Percentiles rank a stretch among this genome's conserved stretches.
Conservation (phyloP, 441 rosid species). For the Gossypium trilobum region DNA sequence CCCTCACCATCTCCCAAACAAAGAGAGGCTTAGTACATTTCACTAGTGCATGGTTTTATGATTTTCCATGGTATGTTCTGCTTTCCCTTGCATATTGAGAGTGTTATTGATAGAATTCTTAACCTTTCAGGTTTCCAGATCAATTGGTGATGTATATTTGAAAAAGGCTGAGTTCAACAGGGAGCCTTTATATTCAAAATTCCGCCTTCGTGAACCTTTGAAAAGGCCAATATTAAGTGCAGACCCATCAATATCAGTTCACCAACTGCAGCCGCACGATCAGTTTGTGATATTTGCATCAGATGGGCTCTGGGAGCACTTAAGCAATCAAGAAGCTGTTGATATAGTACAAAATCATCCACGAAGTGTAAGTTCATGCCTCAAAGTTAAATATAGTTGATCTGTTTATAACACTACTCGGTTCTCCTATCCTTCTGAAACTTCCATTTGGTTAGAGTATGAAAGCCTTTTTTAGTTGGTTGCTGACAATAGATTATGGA, state of each 20-base stretch:
- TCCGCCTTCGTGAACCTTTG: slow-evolving; percentile 64
- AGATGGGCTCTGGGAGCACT: slow-evolving; percentile 96
- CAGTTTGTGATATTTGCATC: slow-evolving; percentile 48
- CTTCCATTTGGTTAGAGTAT: neutral
- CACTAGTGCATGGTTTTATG: neutral
- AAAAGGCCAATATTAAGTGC: slow-evolving; percentile 68
- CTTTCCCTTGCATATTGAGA: slow-evolving; percentile 11
- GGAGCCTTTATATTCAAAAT: slow-evolving; percentile 65
- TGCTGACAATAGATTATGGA: neutral
- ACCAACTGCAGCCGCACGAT: slow-evolving; percentile 58
- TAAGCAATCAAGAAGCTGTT: slow-evolving; percentile 90
- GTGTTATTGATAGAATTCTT: slow-evolving; percentile 14
- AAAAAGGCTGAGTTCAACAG: slow-evolving; percentile 85
- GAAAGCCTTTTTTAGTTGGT: neutral
- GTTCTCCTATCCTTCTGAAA: neutral
- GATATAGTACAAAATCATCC: slow-evolving; percentile 67
- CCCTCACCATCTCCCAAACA: neutral
- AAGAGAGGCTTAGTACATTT: neutral
- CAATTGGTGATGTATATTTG: slow-evolving; percentile 83
- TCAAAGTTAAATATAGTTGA: neutral
- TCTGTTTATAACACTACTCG: neutral
- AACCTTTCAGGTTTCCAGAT: slow-evolving; percentile 62
- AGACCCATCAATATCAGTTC: slow-evolving; percentile 64
- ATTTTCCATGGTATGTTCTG: neutral
- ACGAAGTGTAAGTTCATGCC: slow-evolving; percentile 40